A percentile compares a stretch with the other conserved stretches of the same genome.
phyloP scores from a whole-genome alignment of 139 green algal genomes.

The Asterochloris sp. region DNA sequence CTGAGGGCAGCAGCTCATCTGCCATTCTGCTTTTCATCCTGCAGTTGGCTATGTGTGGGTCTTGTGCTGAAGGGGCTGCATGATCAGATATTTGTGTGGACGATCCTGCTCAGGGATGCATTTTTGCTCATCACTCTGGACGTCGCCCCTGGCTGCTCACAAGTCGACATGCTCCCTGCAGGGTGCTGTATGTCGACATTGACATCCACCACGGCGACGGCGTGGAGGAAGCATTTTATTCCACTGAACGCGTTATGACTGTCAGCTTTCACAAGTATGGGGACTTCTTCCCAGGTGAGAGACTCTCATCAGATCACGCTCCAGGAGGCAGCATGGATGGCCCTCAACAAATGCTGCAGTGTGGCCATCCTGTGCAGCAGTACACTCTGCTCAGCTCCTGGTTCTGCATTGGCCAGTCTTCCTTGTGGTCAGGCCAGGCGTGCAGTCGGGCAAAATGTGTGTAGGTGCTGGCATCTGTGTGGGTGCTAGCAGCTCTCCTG shows the following conservation, averaged over 20 bases:
- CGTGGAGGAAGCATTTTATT: constrained; percentile 99
- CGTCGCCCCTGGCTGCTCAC: too few species aligned
- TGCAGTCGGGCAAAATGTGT: too few species aligned
- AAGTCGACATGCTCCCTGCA: neutral
- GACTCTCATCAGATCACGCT: too few species aligned
- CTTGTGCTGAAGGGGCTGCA: too few species aligned
- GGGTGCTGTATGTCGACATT: constrained; percentile 91
- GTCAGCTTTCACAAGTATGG: constrained; percentile 97
- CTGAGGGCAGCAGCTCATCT: neutral
- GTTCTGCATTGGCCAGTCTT: neutral
- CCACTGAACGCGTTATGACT: constrained; percentile 80
- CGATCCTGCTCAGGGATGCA: too few species aligned
- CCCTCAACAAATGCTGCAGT: neutral
- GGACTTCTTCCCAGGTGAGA: constrained; percentile 93
- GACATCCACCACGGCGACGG: constrained; percentile 99
- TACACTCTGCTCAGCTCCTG: neutral
- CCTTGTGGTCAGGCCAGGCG: too few species aligned
- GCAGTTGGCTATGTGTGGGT: too few species aligned
- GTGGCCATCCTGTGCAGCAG: neutral
- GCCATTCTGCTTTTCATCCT: neutral
- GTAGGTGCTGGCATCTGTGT: too few species aligned
- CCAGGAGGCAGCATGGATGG: neutral
- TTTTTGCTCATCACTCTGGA: too few species aligned
- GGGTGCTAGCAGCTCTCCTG: too few species aligned
- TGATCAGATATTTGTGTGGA: too few species aligned